These are phyloP conservation scores for Candida verbasci DNA, from an alignment of 805 yeast genomes.

Conservation along the genomic window DNA sequence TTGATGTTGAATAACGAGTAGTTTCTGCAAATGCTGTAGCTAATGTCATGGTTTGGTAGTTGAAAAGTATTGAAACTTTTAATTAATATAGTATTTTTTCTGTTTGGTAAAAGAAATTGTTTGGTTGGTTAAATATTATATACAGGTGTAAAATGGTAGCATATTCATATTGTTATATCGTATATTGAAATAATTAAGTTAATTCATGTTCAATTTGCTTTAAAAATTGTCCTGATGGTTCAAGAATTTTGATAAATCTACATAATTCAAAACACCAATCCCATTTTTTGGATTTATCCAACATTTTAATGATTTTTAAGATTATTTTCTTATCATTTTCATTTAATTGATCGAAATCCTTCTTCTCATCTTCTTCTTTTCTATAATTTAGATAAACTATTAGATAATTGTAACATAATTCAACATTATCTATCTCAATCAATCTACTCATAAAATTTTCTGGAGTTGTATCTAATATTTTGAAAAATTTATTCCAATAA, in stretches of 20 bases:
- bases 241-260: constrained; percentile 49
- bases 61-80: constrained; percentile 2
- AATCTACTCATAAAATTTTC: constrained; percentile 40
- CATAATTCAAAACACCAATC: constrained; percentile 54
- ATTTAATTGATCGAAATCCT: constrained; percentile 13
- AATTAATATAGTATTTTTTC: neutral
- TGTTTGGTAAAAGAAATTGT: constrained; percentile 7
- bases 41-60: too few species aligned
- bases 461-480: constrained; percentile 38
- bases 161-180: too few species aligned
- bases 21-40: constrained; percentile 85
- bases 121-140: constrained; percentile 9
- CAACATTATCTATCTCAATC: constrained; percentile 38
- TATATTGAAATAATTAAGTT: too few species aligned
- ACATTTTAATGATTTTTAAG: constrained; percentile 39
- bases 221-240: constrained; percentile 34
- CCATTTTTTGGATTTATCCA: constrained; percentile 39
- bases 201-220: constrained; percentile 10
- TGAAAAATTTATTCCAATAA: constrained; percentile 50
- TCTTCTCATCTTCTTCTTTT: constrained; percentile 28
- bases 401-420: constrained; percentile 47
- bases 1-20: constrained; percentile 59
- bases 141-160: too few species aligned
- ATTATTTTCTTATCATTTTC: constrained; percentile 38
- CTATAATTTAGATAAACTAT: constrained; percentile 51